These are phyloP conservation scores for Zygosaccharomyces siamensis DNA, from an alignment of 805 yeast species.

Conservation along the genomic window DNA sequence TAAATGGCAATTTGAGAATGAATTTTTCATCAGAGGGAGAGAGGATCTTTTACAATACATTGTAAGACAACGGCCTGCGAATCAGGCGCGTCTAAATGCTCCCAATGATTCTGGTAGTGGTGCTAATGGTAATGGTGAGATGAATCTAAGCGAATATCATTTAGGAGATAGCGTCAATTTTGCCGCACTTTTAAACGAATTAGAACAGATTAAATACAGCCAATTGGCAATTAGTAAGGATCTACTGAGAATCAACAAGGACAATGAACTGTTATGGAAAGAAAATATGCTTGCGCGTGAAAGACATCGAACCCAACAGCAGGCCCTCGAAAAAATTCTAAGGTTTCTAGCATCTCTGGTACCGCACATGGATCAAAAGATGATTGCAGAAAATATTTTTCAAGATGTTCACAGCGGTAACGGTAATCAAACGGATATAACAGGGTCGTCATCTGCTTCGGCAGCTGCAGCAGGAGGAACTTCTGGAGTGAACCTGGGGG, in stretches of 20 bases:
- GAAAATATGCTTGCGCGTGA: conserved; percentile 82
- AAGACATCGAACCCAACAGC: conserved; percentile 78
- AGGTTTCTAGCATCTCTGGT: conserved; percentile 75
- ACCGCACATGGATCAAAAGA: conserved; percentile 31
- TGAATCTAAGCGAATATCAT: conserved; percentile 17
- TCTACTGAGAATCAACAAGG: conserved; percentile 72
- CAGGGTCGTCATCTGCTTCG: neutral
- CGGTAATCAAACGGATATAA: neutral
- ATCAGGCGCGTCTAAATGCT: conserved; percentile 7
- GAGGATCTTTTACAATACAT: conserved; percentile 85
- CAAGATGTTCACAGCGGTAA: conserved; percentile 7
- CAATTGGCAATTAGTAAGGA: conserved; percentile 83
- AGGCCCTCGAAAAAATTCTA: conserved; percentile 80
- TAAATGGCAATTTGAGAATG: conserved; percentile 82
- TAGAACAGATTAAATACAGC: conserved; percentile 69
- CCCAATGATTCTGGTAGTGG: conserved; percentile 2
- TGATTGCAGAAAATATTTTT: conserved; percentile 26
- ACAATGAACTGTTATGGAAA: conserved; percentile 87
- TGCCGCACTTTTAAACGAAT: conserved; percentile 51
- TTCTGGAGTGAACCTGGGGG: neutral
- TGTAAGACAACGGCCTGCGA: conserved; percentile 56
- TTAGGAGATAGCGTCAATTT: conserved; percentile 8
- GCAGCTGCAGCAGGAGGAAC: neutral
- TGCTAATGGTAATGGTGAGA: conserved; percentile 7
- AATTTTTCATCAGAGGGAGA: conserved; percentile 66